Evolutionary conservation across 2,329 filamentous ascomycete genomes (phyloP), one percentile per base, ranked within the genome.

Genomic region (Truncatella angustata): DNA sequence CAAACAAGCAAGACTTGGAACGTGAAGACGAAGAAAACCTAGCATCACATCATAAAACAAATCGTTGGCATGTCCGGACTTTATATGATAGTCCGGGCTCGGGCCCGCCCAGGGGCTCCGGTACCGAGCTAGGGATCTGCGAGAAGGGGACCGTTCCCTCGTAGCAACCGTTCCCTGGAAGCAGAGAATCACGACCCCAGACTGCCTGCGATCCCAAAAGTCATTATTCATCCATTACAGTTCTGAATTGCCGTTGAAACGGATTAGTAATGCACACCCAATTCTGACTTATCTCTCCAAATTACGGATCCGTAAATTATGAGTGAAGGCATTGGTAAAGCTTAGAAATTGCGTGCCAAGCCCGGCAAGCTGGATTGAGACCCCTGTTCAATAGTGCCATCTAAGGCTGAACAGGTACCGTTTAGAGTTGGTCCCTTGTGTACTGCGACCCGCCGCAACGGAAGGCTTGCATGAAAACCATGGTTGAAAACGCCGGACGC

Each of bases 51-150:
- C 14, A 14, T 24, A 43, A 14, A 12, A 9, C 40, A 43, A 6
- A 24, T 24, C 40, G 28, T 2, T 32, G 14, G 20, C 40, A 20
- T 24, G 40, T 24, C 40, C 40, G 40, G 40, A 43, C 18, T 43
- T 43, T 43, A 43, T 43, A 24, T 20, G 28, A 43, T 20, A 20
- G 40, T 28, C 40, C 40, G 40, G 40, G 40, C 40, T 14, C 40
- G 40, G 40, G 28, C 28, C 20, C 40, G 23, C 40, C 21, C 12
- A 24, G 21, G 21, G 12, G 12, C 21, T 43, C 40, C 40, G 40
- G 40, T 23, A 43, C 40, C 40, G 40, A 43, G 40, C 11, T 14
- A 24, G 20, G 12, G 40, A n/a, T 20, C 18, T 11, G 5, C 21
- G 16, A n/a, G 16, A 14, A 23, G 16, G 4, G 21, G 40, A 43